Evolutionary conservation across 352 stramenopile genomes (phyloP), one percentile per base, ranked within the genome.

Genomic region (Blastocystis sp.): DNA sequence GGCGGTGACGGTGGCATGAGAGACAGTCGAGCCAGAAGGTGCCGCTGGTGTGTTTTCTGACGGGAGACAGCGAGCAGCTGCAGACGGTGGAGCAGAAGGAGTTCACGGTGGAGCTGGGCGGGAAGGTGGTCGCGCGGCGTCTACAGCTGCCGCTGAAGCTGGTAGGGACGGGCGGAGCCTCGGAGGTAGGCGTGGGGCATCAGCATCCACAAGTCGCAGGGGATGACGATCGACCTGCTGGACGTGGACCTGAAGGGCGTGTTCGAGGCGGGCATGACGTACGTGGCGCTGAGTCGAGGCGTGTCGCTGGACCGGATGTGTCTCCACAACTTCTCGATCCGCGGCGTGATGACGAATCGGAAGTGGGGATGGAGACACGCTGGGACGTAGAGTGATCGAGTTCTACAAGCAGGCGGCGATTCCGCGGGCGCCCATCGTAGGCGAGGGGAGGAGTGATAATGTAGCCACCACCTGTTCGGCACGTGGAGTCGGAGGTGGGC

Each of bases 201-300:
- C 92, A 97, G 92, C 79, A 96, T 98, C 71, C 94, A 98, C 90
- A 97, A 97, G 88, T 94, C 91, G 53, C 94, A 97, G 84, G 94
- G 94, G 11, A 89, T 97, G 69, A 92, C 93, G 8, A 92, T 97
- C 72, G 91, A 96, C 77, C 87, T 91, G n/a, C 90, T 95, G 7
- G 90, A 94, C 61, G 87, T 97, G 46, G 91, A 95, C 72, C 89
- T 97, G 36, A 91, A 89, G 21, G 69, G 92, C 38, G 93, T 95
- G 21, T 98, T 98, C 87, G 94, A 97, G 88, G 96, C 92, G 84
- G 95, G 94, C 53, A 94, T 97, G 88, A 93, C 93, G 6, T 98
- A 97, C 87, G 94, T 97, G 29, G 94, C 94, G 24, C 89, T 98
- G n/a, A 97, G 92, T n/a, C 92, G 94, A 21, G 93, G 94, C 32